Conservation (phyloP, 2,329 filamentous ascomycete species). For the Bisporella sp. region DNA sequence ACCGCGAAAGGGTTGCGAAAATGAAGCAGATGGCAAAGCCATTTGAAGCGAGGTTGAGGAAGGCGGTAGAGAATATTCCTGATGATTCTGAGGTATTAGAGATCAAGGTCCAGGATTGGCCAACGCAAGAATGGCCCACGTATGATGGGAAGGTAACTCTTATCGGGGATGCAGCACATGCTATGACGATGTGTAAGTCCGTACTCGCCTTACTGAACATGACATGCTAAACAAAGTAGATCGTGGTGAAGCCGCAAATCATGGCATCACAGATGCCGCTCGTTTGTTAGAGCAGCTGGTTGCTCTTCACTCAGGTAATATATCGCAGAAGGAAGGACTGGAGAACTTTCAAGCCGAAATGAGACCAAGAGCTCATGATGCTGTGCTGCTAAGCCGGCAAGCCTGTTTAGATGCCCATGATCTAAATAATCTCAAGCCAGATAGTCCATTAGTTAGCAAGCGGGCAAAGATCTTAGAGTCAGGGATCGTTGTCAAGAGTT, state of each 20-base stretch:
- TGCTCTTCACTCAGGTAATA: conserved; percentile 9
- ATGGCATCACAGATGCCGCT: conserved; percentile 44
- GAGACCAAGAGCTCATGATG: conserved; percentile 35
- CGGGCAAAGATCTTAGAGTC: too few species aligned
- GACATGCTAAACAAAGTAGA: conserved; percentile 29
- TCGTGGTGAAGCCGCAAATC: conserved; percentile 51
- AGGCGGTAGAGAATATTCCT: conserved; percentile 34
- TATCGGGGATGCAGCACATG: conserved; percentile 48
- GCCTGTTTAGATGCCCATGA: conserved; percentile 50
- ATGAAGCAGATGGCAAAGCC: conserved; percentile 36
- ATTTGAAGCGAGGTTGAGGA: conserved; percentile 44
- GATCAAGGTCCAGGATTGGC: conserved; percentile 43
- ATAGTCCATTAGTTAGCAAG: too few species aligned
- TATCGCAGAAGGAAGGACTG: conserved; percentile 7
- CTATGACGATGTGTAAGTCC: conserved; percentile 52
- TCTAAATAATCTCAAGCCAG: conserved; percentile 25
- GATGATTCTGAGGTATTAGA: conserved; percentile 35
- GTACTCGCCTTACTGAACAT: neutral
- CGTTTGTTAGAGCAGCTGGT: conserved; percentile 33
- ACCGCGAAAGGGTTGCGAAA: conserved; percentile 32
- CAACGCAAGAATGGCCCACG: conserved; percentile 29
- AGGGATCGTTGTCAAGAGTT: too few species aligned
- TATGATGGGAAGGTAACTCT: conserved; percentile 35
- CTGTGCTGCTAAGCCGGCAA: conserved; percentile 42
- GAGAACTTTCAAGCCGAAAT: conserved; percentile 37